phyloP scores from a whole-genome alignment of 2,329 filamentous ascomycete genomes.

The Microdochium nivale region DNA sequence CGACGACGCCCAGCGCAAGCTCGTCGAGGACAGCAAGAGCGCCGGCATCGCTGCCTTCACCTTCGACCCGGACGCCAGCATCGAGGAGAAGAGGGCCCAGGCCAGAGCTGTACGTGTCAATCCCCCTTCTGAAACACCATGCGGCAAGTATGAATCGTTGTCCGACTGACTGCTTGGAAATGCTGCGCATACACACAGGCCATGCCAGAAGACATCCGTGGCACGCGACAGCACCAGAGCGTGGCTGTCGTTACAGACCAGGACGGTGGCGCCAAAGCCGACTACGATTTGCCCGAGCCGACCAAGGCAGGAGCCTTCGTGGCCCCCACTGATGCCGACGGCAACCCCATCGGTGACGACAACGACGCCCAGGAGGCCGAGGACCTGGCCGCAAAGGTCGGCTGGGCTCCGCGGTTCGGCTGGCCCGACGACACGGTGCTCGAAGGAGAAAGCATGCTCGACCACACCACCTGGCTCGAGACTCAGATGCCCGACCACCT shows the following conservation, averaged over 20 bases:
- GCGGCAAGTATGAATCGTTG: no score
- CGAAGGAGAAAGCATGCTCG: conserved; percentile 63
- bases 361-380: conserved; percentile 43
- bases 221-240: conserved; percentile 51
- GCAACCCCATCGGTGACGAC: conserved; percentile 39
- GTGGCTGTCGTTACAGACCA: conserved; percentile 71
- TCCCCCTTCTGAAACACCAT: no score
- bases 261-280: conserved; percentile 58
- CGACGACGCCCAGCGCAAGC: conserved; percentile 61
- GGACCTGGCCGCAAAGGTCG: conserved; percentile 50
- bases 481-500: conserved; percentile 78
- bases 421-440: conserved; percentile 48
- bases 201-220: conserved; percentile 56
- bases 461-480: conserved; percentile 85
- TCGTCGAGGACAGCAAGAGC: conserved; percentile 70
- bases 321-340: conserved; percentile 38
- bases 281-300: conserved; percentile 71
- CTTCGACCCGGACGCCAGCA: conserved; percentile 78
- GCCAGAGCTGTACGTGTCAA: conserved; percentile 58
- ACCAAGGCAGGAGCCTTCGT: conserved; percentile 61
- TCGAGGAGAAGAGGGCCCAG: conserved; percentile 77
- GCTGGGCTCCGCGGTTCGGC: conserved; percentile 85
- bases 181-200: conserved; percentile 30
- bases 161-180: background rate
- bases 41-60: conserved; percentile 73